Conservation (phyloP, 1,284 basidiomycete species). For the Sanghuangporus sanghuang region DNA sequence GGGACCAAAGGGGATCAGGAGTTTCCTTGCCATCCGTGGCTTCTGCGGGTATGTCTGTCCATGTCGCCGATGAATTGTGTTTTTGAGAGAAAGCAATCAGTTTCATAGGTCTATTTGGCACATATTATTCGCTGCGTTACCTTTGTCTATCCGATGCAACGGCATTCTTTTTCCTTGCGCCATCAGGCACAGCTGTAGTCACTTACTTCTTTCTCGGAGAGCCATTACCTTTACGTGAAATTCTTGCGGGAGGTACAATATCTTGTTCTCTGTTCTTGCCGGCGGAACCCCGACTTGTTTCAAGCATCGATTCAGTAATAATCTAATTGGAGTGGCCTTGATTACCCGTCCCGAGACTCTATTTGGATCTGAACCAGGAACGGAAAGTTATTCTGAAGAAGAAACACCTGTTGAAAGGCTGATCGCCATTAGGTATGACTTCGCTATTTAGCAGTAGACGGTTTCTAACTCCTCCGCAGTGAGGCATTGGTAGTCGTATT, state of each 20-base stretch:
- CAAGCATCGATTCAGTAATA: conserved; percentile 24
- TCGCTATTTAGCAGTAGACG: neutral
- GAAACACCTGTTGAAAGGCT: conserved; percentile 37
- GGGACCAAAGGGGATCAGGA: conserved; percentile 13
- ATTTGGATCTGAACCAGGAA: conserved; percentile 31
- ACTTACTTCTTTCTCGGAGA: conserved; percentile 69
- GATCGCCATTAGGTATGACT: conserved; percentile 43
- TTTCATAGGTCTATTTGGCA: conserved; percentile 45
- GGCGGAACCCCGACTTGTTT: no score
- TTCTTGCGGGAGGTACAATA: conserved; percentile 60
- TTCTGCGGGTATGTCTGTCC: conserved; percentile 30
- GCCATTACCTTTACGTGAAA: conserved; percentile 51
- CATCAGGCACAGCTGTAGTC: conserved; percentile 62
- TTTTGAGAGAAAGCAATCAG: no score
- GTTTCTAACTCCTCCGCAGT: conserved; percentile 27
- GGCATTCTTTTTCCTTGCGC: conserved; percentile 71
- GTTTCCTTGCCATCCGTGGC: conserved; percentile 12
- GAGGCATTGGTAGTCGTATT: conserved; percentile 54
- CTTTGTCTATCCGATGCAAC: conserved; percentile 72
- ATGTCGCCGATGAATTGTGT: no score
- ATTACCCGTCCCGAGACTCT: conserved; percentile 51
- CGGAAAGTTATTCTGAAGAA: conserved; percentile 25
- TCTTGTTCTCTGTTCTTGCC: conserved; percentile 22
- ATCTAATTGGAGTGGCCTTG: conserved; percentile 59
- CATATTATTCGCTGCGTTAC: conserved; percentile 67